Base-by-base conservation (phyloP, 2,329 filamentous ascomycete species). In the Aspergillus jensenii region DNA sequence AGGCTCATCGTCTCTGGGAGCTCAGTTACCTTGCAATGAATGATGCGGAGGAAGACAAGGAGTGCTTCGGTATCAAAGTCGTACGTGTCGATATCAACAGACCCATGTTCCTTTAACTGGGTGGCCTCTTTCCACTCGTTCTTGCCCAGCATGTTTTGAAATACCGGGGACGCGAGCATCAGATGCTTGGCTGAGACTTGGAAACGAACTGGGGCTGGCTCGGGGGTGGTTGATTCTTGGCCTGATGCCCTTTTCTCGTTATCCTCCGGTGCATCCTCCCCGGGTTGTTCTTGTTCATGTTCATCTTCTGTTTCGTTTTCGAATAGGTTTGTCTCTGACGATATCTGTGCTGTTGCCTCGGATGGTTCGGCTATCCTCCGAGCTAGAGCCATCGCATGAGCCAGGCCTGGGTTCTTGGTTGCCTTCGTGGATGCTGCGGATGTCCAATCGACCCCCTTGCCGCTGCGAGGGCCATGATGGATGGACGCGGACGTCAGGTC, bases 81-180 rank as follows among this genome's bases (percentile, higher is more conserved):
- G 3, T 59, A 47, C 19, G 59, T 57, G 17, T 44, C 39, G 19
- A 66, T 44, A 19, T 56, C 50, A 43, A 62, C 41, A 2, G 55
- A 55, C 14, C 55, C 55, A 11, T 58, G 44, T 17, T 56, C 19
- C 27, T 48, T 41, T 4, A 44, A 37, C 4, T 43, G 33, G 35
- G 1, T 31, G 27, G 45, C 58, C 40, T 62, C 63, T 39, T 63
- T 65, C 60, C 59, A 60, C 1, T 19, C 48, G 14, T 52, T 43
- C 9, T 45, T 58, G 27, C 7, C 9, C 6, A 66, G 31, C 14
- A 47, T 15, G 9, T 19, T 49, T 25, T 59, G 60, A 21, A 66
- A 64, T 23, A 57, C 35, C 3, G 59, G 43, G 21, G 64, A 66
- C 2, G 60, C 56, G 35, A 65, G 51, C n/a, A 52, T 62, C n/a